phyloP scores from a whole-genome alignment of 1,139 yeast species.

The Magnusiomyces suaveolens region DNA sequence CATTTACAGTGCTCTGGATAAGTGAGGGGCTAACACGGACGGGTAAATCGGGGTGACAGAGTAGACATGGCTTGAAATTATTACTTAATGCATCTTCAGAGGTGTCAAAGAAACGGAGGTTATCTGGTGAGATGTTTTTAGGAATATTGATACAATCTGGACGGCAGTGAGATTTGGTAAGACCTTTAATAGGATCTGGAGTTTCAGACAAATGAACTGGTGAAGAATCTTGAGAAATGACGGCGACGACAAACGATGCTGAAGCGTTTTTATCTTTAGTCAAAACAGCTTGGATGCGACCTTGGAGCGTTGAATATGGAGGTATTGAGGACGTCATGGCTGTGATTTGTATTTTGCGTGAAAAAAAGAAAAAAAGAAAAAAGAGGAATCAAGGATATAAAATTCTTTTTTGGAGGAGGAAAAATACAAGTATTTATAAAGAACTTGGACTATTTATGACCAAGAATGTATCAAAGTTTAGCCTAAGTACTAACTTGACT shows the following conservation, averaged over 20 bases:
- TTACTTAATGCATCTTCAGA: conserved; percentile 32
- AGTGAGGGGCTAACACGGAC: conserved; percentile 41
- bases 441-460: neutral
- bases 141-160: conserved; percentile 6
- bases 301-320: neutral
- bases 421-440: neutral
- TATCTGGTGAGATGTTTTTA: neutral
- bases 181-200: neutral
- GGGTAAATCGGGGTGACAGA: conserved; percentile 38
- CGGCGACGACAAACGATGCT: conserved; percentile 7
- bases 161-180: conserved; percentile 8
- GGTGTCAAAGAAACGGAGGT: neutral
- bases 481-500: neutral
- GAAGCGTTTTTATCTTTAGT: conserved; percentile 8
- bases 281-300: conserved; percentile 4
- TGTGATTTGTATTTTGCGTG: neutral
- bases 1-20: conserved; percentile 47
- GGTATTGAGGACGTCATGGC: neutral
- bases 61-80: conserved; percentile 46
- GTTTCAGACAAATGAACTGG: neutral
- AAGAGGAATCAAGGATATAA: neutral
- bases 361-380: neutral
- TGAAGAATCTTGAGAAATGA: neutral
- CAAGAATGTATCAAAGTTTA: neutral
- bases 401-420: neutral